Conservation (phyloP, 768 basidiomycete species). For the Xerocomellus amylosporus region DNA sequence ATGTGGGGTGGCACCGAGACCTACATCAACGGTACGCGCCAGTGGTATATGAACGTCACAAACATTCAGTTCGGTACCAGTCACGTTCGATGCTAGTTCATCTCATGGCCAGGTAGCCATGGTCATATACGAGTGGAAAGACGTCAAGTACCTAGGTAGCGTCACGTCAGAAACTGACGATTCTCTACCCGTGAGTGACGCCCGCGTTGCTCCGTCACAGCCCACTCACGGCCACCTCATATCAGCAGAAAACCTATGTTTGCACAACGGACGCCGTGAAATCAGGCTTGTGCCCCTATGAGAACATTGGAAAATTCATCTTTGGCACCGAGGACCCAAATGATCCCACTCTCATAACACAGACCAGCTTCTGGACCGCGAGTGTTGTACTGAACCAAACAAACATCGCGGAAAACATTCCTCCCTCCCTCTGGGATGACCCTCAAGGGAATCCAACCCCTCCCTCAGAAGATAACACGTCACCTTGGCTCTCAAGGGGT, state of each 20-base stretch:
- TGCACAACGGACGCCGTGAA: constrained; percentile 83
- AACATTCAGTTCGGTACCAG: constrained; percentile 35
- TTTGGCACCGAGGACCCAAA: constrained; percentile 56
- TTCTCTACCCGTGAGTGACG: constrained; percentile 59
- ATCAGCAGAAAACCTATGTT: constrained; percentile 84
- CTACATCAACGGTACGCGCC: constrained; percentile 74
- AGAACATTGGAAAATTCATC: constrained; percentile 88
- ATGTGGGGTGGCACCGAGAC: constrained; percentile 85
- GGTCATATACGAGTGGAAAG: constrained; percentile 95
- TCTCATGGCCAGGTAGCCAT: constrained; percentile 89
- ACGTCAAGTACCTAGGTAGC: constrained; percentile 80
- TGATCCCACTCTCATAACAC: constrained; percentile 52
- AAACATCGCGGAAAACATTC: constrained; percentile 3
- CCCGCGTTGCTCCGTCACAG: constrained; percentile 9
- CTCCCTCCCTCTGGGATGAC: constrained; percentile 53
- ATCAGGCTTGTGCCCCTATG: constrained; percentile 62
- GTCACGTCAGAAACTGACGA: constrained; percentile 52
- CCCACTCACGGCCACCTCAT: constrained; percentile 15
- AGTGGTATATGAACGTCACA: constrained; percentile 13
- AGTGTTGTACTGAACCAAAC: constrained; percentile 60
- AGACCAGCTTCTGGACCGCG: constrained; percentile 88
- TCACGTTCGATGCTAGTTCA: constrained; percentile 65
- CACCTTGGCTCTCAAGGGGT: constrained; percentile 46
- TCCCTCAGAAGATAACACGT: constrained; percentile 44
- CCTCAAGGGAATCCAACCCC: constrained; percentile 58